Evolutionary conservation across 148 eudicot genomes (phyloP).

Genomic region (Gaultheria prostrata): DNA sequence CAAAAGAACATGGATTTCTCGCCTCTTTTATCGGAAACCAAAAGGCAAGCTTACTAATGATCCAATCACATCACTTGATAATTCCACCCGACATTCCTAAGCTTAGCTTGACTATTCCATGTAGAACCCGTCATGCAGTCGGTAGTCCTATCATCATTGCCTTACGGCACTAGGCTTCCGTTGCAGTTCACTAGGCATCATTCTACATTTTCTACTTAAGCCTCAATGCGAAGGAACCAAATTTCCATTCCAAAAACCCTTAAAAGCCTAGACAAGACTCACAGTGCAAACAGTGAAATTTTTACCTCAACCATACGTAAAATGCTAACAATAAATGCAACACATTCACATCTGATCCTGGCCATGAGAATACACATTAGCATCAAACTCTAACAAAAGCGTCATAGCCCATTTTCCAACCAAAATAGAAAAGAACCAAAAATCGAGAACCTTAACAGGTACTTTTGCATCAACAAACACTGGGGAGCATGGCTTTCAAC

Average conservation of each 20-base stretch:
- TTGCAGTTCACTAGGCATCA: background rate
- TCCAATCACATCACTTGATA: background rate
- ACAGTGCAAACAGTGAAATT: background rate
- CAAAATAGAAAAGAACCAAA: background rate
- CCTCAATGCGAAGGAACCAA: background rate
- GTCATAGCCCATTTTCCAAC: background rate
- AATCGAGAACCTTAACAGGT: background rate
- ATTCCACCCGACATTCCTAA: background rate
- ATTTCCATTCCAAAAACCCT: background rate
- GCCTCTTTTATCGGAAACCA: background rate
- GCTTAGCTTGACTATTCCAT: background rate
- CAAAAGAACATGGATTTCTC: background rate
- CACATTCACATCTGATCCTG: background rate
- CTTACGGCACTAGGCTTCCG: background rate
- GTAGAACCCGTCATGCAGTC: background rate
- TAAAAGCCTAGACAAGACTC: background rate
- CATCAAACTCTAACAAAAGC: background rate
- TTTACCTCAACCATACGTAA: background rate
- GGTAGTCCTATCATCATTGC: background rate
- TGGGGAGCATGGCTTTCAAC: conserved; percentile 20
- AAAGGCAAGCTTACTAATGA: background rate
- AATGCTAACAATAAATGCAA: background rate
- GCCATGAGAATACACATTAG: background rate
- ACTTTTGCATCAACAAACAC: background rate
- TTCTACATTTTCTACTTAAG: background rate